A percentile compares a stretch with the other conserved stretches of the same genome.
phyloP scores from a whole-genome alignment of 441 rosid species.

The Flueggea neowawraea region DNA sequence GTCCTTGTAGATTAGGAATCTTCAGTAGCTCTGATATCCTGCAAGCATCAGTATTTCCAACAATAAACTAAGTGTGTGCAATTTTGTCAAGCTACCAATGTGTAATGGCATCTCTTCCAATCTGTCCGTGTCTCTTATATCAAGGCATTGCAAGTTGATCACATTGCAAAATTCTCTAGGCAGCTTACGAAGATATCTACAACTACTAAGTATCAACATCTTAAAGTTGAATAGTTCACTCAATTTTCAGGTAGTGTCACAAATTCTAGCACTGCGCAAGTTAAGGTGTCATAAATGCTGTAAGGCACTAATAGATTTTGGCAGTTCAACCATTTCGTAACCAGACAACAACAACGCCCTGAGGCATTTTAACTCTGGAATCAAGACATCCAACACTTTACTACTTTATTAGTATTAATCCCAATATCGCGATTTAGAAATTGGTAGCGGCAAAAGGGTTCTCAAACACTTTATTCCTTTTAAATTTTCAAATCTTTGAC shows the following conservation, averaged over 20 bases:
- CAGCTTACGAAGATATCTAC: background rate
- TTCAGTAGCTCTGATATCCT: background rate
- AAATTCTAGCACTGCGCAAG: background rate
- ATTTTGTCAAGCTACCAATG: background rate
- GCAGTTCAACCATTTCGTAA: background rate
- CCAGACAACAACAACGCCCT: constrained; percentile 4
- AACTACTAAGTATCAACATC: background rate
- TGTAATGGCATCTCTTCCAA: background rate
- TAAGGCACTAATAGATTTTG: background rate
- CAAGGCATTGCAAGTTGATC: background rate
- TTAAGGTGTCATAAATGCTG: background rate
- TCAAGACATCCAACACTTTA: background rate
- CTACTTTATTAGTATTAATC: too few species aligned
- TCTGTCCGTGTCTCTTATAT: background rate
- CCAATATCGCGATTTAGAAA: background rate
- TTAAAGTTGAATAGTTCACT: too few species aligned
- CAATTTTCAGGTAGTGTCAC: background rate
- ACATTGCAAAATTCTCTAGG: background rate
- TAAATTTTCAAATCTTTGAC: background rate
- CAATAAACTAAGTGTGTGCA: background rate
- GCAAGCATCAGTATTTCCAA: background rate
- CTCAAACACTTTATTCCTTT: background rate
- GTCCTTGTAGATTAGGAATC: too few species aligned
- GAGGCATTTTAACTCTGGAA: background rate
- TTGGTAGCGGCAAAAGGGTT: background rate